Evolutionary conservation across 1,139 yeast species (phyloP), one percentile per base, ranked within the genome.

Genomic region (Suhomyces kunorum): DNA sequence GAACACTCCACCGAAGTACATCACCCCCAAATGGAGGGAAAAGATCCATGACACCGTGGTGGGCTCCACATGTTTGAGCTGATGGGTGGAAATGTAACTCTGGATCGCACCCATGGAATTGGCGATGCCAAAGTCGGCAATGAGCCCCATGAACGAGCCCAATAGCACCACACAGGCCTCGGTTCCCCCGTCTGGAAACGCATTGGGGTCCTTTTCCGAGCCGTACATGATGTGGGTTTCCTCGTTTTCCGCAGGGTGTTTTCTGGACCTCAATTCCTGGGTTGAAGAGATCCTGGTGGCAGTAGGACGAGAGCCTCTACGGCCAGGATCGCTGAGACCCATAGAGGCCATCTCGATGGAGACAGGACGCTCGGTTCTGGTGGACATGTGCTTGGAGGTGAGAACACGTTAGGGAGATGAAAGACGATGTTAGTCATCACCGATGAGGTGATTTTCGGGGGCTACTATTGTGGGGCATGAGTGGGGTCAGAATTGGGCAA

Each of bases 181-280:
- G 33, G 54, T 40, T 0, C 86, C 87, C 2, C 87, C 87, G 44
- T 83, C 87, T 0, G 92, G 92, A 51, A 76, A 76, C 18, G 56
- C 56, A 27, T 50, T 49, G 2, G 63, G 59, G 36, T 63, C 49
- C 6, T 32, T 24, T 22, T 44, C 47, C 3, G 44, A 40, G 9
- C 41, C 39, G 25, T 40, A 43, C 46, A 43, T 43, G 4, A 42
- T 11, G 22, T 41, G 38, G 23, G 28, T 16, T 8, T 26, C 29
- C n/a, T 28, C 30, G 24, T 14, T 8, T 13, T 34, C 32, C 6
- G 22, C 7, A 11, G 15, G 26, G 13, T 26, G 23, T 24, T 26
- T 34, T 31, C 44, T 31, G 14, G 36, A 24, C 17, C 41, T 31
- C 22, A 40, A 34, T 16, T 40, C 37, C 24, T 40, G 44, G 19